phyloP scores from a whole-genome alignment of 1,284 basidiomycete genomes.

The Cutaneotrichosporon sp. region DNA sequence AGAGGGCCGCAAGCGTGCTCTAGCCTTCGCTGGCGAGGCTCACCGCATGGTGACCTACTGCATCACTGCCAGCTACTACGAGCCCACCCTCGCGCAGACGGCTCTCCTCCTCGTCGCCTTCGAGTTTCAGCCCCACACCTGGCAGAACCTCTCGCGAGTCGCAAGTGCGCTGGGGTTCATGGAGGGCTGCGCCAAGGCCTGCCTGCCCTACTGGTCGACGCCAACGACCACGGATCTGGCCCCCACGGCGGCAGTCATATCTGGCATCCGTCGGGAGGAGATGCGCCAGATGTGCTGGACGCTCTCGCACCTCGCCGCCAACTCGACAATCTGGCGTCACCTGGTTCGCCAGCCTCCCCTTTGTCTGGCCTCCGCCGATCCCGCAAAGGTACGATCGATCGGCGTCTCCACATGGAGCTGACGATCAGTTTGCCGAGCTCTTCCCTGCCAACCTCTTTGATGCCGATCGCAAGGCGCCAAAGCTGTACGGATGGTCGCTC shows the following conservation, averaged over 20 bases:
- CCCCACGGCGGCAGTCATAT: constrained; percentile 3
- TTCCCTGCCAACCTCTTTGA: constrained; percentile 28
- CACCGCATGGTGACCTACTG: constrained; percentile 32
- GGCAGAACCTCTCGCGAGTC: constrained; percentile 28
- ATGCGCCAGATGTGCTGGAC: constrained; percentile 37
- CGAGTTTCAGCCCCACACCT: constrained; percentile 37
- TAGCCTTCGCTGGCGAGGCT: constrained; percentile 32
- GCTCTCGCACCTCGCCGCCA: constrained; percentile 30
- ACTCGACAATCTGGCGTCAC: constrained; percentile 27
- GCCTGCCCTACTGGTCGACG: constrained; percentile 1
- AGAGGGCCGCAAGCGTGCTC: constrained; percentile 26
- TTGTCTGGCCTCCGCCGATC: constrained; percentile 23
- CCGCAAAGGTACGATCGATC: constrained; percentile 25
- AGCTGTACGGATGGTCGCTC: constrained; percentile 30
- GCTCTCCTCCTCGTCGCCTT: constrained; percentile 35
- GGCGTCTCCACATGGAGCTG: background rate
- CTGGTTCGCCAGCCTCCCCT: constrained; percentile 19
- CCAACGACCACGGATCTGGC: constrained; percentile 6
- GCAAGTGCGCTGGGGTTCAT: constrained; percentile 27
- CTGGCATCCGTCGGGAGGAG: constrained; percentile 32
- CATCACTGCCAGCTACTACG: constrained; percentile 25
- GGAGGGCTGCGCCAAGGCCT: constrained; percentile 26
- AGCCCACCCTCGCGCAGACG: constrained; percentile 33
- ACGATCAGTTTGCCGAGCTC: constrained; percentile 29
- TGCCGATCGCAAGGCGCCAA: background rate